phyloP scores from a whole-genome alignment of 345 rosid species.

The Trapa bicornis region DNA sequence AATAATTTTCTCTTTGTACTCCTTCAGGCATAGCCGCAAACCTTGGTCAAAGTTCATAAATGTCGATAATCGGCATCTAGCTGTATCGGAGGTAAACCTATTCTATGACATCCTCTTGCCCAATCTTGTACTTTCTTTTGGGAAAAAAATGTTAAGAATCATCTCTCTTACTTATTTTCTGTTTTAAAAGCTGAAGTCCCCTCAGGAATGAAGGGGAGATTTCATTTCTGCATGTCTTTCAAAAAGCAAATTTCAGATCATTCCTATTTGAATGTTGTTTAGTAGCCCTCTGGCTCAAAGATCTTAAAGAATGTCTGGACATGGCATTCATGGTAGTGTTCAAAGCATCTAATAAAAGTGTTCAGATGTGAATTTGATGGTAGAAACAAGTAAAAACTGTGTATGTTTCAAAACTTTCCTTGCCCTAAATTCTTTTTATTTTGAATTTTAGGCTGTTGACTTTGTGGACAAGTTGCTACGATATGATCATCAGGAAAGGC shows the following conservation, averaged over 20 bases:
- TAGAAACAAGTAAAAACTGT: neutral
- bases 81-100: slow-evolving; percentile 67
- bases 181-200: neutral
- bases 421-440: neutral
- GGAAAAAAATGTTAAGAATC: neutral
- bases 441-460: slow-evolving; percentile 58
- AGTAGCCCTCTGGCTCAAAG: neutral
- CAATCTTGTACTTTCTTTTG: neutral
- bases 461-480: slow-evolving; percentile 89
- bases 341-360: neutral
- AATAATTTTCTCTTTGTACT: neutral
- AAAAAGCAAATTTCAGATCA: neutral
- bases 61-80: slow-evolving; percentile 83
- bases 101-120: neutral
- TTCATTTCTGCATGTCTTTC: neutral
- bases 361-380: neutral
- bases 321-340: neutral
- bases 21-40: slow-evolving; percentile 69
- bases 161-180: neutral
- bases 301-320: too few species aligned
- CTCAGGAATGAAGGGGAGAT: neutral
- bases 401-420: neutral
- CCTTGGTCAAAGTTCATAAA: slow-evolving; percentile 87
- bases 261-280: neutral
- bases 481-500: slow-evolving; percentile 97